Evolutionary conservation across 495 filamentous ascomycete species (phyloP).

Genomic region (Schizothecium vesticola): DNA sequence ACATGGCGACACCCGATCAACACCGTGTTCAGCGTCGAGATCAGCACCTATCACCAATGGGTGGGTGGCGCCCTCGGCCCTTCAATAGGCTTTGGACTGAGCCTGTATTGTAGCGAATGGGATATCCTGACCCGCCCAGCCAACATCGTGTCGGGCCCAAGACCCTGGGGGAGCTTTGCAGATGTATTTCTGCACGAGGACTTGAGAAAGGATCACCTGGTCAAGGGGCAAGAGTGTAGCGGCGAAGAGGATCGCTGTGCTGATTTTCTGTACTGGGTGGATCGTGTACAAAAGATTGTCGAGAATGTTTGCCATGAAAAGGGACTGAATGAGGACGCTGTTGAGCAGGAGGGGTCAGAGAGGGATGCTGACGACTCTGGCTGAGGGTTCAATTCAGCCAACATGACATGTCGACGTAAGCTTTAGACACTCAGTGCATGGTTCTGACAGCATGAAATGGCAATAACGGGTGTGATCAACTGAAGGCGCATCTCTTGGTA

Average conservation of each 20-base stretch:
- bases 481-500: no score
- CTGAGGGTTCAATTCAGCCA: not conserved
- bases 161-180: not conserved
- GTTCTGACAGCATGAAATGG: not conserved
- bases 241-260: not conserved
- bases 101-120: constrained; percentile 2
- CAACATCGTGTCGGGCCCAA: not conserved
- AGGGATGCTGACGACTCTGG: not conserved
- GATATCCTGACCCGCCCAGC: not conserved
- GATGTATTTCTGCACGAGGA: not conserved
- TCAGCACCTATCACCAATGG: constrained; percentile 13
- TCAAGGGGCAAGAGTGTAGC: not conserved
- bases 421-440: not conserved
- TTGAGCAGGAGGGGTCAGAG: not conserved
- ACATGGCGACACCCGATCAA: constrained; percentile 1
- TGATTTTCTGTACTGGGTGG: not conserved
- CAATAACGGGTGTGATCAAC: no score
- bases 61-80: not conserved
- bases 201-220: not conserved
- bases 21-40: constrained; percentile 15
- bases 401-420: not conserved
- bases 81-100: not conserved
- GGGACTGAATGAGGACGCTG: not conserved
- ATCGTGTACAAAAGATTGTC: not conserved
- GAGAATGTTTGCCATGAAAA: not conserved